Percentiles rank a stretch among this genome's conserved stretches.
These are phyloP conservation scores for Beauveria australis DNA, from an alignment of 2,329 filamentous ascomycete species.

Conservation along the genomic window DNA sequence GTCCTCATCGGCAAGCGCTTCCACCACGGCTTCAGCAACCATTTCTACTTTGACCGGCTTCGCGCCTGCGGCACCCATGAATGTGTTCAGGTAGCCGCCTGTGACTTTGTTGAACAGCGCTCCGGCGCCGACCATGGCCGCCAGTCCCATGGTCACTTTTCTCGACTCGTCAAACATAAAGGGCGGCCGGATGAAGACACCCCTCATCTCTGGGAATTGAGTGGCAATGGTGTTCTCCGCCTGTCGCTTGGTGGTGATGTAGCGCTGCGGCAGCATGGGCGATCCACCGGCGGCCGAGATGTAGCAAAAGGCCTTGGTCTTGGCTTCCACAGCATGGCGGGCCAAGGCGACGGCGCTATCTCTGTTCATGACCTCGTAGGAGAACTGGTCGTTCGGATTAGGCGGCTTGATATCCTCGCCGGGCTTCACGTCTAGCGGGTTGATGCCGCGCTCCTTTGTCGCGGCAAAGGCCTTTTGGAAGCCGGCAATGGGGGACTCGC, in stretches of 20 bases:
- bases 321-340: slow-evolving; percentile 58
- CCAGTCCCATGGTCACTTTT: slow-evolving; percentile 75
- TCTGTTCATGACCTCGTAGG: slow-evolving; percentile 96
- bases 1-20: slow-evolving; percentile 68
- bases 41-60: slow-evolving; percentile 84
- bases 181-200: slow-evolving; percentile 73
- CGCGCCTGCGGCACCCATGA: slow-evolving; percentile 74
- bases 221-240: slow-evolving; percentile 70
- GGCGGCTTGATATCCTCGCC: slow-evolving; percentile 55
- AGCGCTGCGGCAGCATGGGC: slow-evolving; percentile 73
- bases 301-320: slow-evolving; percentile 68
- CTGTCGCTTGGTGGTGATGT: slow-evolving; percentile 86
- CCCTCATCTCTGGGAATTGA: slow-evolving; percentile 66
- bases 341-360: slow-evolving; percentile 80
- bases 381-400: slow-evolving; percentile 67
- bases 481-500: slow-evolving; percentile 71
- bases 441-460: slow-evolving; percentile 53
- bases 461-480: slow-evolving; percentile 70
- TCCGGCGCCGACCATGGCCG: slow-evolving; percentile 65
- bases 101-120: slow-evolving; percentile 69
- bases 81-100: slow-evolving; percentile 63
- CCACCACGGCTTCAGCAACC: slow-evolving; percentile 83
- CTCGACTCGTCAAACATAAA: slow-evolving; percentile 86
- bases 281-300: slow-evolving; percentile 83
- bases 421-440: slow-evolving; percentile 58